Evolutionary conservation across 805 yeast genomes (phyloP), one percentile per base, ranked within the genome.

Genomic region (Jamesozyma hellenica): DNA sequence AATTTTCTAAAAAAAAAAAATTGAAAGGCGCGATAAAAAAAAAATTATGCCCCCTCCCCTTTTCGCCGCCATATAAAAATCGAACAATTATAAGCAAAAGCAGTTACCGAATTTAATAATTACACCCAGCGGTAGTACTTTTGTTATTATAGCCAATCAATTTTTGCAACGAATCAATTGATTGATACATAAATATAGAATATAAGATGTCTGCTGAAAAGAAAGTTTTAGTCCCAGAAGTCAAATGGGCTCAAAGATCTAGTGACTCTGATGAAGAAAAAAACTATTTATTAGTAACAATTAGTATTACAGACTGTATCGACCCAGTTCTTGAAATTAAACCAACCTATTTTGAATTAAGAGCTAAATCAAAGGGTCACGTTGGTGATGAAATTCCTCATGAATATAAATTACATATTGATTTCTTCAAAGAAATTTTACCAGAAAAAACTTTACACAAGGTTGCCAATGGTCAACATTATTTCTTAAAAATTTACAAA

Each of bases 241-340:
- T 85, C 31, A 69, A 78, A 58, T 90, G 98, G 98, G 97, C 98
- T 11, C 98, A 90, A 70, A 84, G 98, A 65, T 86, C 96, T 40
- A 77, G 71, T 56, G 80, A 70, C n/a, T 62, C 70, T 4, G 94
- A 79, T 29, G 72, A 74, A 10, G 68, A 74, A 25, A 88, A 84
- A 64, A 90, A 90, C 62, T 56, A 86, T 28, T 51, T 92, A 16
- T 82, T 71, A 60, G 62, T 90, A 42, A 87, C 95, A 0, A 72
- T 90, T 39, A 71, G 74, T 44, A 76, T 84, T 23, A 71, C 78
- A 18, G 95, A 88, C 58, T 75, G 88, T 21, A 70, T 64, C 36
- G 65, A 75, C 41, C 73, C 80, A 32, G 70, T 75, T 44, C 66
- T 86, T 42, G 75, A 77, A 38, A 67, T 87, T 48, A 76, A 82